These are phyloP conservation scores for Spergularia azorica DNA, from an alignment of 179 eudicot species.

Conservation along the genomic window DNA sequence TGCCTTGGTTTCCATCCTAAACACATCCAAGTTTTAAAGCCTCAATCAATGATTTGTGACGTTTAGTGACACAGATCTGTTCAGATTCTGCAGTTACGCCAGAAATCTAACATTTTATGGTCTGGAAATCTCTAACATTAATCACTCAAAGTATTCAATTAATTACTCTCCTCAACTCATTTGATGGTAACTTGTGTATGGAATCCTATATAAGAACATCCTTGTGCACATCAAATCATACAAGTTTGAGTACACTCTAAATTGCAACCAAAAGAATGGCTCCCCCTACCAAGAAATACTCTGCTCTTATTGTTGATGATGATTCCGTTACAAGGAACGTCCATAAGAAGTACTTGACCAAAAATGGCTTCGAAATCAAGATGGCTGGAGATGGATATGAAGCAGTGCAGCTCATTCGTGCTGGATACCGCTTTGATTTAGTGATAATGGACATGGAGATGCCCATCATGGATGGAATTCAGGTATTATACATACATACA, in stretches of 20 bases:
- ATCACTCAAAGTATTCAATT: no score
- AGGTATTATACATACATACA: slow-evolving; percentile 2
- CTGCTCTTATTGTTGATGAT: slow-evolving; percentile 22
- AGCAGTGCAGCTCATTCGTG: slow-evolving; percentile 18
- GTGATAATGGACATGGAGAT: slow-evolving; percentile 25
- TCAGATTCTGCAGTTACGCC: no score
- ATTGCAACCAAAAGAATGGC: slow-evolving; percentile 1
- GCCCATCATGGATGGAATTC: slow-evolving; percentile 16
- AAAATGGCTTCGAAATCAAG: slow-evolving; percentile 10
- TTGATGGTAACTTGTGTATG: no score
- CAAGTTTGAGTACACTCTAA: neutral
- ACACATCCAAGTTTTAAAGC: no score
- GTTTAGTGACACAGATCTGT: no score
- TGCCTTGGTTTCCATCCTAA: no score
- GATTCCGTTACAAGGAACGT: neutral
- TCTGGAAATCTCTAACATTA: no score
- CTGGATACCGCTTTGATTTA: slow-evolving; percentile 14
- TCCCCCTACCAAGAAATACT: slow-evolving; percentile 2
- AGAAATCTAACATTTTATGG: no score
- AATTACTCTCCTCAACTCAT: no score
- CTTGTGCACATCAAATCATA: no score
- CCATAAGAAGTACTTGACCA: slow-evolving; percentile 5
- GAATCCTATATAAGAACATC: no score
- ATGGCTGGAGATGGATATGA: slow-evolving; percentile 14
- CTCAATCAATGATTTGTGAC: no score